A percentile compares a stretch with the other conserved stretches of the same genome.
These are phyloP conservation scores for Sugiyamaella japonica DNA, from an alignment of 1,139 yeast species.

Conservation along the genomic window DNA sequence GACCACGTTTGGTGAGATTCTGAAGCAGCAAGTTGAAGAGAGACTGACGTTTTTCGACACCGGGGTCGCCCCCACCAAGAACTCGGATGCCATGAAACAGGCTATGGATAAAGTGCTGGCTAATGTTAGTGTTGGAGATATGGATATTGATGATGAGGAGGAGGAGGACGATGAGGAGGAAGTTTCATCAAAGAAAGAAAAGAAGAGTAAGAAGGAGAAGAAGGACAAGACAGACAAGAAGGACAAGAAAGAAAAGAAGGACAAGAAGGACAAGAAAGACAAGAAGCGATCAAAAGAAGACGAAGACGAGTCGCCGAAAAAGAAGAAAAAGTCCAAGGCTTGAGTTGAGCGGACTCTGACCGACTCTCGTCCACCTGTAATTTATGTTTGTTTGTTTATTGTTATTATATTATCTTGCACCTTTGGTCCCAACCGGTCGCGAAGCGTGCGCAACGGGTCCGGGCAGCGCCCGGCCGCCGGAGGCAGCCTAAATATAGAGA, in stretches of 20 bases:
- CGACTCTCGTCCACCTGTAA: conserved; percentile 6
- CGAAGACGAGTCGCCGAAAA: conserved; percentile 37
- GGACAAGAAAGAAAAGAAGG: conserved; percentile 56
- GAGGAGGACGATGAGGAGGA: conserved; percentile 48
- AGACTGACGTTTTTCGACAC: conserved; percentile 94
- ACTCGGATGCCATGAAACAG: conserved; percentile 88
- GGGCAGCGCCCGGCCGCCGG: conserved; percentile 45
- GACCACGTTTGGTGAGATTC: conserved; percentile 82
- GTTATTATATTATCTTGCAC: conserved; percentile 13
- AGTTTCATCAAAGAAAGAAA: conserved; percentile 29
- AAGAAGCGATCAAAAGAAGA: conserved; percentile 36
- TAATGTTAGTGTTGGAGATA: conserved; percentile 47
- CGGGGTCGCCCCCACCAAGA: conserved; percentile 96
- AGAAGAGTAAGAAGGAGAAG: conserved; percentile 40
- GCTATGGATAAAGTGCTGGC: conserved; percentile 68
- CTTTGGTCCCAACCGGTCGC: no score
- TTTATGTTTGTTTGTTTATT: conserved; percentile 19
- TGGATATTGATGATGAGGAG: conserved; percentile 53
- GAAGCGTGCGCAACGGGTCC: not conserved
- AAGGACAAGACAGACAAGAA: conserved; percentile 45
- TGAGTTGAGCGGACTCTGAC: conserved; percentile 20
- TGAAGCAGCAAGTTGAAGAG: conserved; percentile 97
- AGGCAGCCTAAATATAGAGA: conserved; percentile 36
- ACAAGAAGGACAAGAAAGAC: conserved; percentile 31
- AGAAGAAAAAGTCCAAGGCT: conserved; percentile 41